phyloP scores from a whole-genome alignment of 768 basidiomycete genomes.

The Piloderma croceum region DNA sequence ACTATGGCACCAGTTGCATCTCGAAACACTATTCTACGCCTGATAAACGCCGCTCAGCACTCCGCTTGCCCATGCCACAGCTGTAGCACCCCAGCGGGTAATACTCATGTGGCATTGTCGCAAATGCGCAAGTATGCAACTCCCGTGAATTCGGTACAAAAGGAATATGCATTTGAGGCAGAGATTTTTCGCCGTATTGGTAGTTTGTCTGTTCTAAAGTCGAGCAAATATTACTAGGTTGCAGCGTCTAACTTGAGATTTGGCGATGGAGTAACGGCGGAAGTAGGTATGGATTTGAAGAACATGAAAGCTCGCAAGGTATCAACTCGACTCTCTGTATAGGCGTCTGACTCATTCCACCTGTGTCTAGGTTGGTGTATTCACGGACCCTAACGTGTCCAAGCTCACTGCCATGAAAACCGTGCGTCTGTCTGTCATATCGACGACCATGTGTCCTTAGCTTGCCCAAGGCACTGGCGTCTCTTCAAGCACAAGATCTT shows the following conservation, averaged over 20 bases:
- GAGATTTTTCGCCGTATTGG: conserved; percentile 4
- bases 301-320: conserved; percentile 90
- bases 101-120: conserved; percentile 39
- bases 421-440: conserved; percentile 33
- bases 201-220: background rate
- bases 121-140: conserved; percentile 73
- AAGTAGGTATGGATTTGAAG: conserved; percentile 91
- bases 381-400: conserved; percentile 84
- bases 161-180: conserved; percentile 92
- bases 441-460: too few relatives aligned
- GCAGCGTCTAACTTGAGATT: conserved; percentile 86
- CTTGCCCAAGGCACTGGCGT: conserved; percentile 58
- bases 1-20: conserved; percentile 41
- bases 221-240: conserved; percentile 47
- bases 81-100: conserved; percentile 40
- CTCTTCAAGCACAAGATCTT: conserved; percentile 76
- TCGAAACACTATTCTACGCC: conserved; percentile 59
- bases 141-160: conserved; percentile 64
- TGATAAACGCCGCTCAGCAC: conserved; percentile 72
- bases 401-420: conserved; percentile 78
- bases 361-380: conserved; percentile 82
- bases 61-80: conserved; percentile 78
- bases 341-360: conserved; percentile 6
- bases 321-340: conserved; percentile 7
- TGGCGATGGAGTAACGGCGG: conserved; percentile 83